phyloP scores from a whole-genome alignment of 495 filamentous ascomycete genomes.

The Cudoniella acicularis region DNA sequence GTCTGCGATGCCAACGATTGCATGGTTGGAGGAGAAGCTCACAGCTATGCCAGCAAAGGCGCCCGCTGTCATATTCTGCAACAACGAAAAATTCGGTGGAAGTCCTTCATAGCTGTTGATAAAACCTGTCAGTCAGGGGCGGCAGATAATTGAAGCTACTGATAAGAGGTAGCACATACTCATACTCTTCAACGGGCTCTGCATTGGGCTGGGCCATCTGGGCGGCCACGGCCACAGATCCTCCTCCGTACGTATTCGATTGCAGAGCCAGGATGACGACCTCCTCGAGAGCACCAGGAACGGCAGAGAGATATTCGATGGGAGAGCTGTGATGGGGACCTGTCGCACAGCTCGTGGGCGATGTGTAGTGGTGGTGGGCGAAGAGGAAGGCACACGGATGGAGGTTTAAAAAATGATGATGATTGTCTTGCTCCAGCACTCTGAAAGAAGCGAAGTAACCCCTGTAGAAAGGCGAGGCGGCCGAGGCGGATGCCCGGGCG shows the following conservation, averaged over 20 bases:
- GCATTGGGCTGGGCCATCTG: constrained; percentile 56
- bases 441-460: no score
- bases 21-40: constrained; percentile 30
- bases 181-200: constrained; percentile 54
- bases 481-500: not conserved
- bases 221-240: constrained; percentile 49
- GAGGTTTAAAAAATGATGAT: not conserved
- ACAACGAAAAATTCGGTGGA: constrained; percentile 55
- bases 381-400: not conserved
- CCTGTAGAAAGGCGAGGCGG: not conserved
- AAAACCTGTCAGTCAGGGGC: constrained; percentile 19
- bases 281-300: constrained; percentile 9
- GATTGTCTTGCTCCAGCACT: not conserved
- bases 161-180: constrained; percentile 36
- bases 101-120: constrained; percentile 52
- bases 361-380: not conserved
- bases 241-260: constrained; percentile 43
- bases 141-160: not conserved
- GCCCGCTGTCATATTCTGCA: constrained; percentile 84
- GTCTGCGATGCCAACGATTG: not conserved
- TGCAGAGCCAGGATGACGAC: constrained; percentile 54
- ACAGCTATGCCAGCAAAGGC: constrained; percentile 98
- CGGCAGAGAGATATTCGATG: not conserved
- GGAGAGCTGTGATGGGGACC: not conserved
- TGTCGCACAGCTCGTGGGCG: not conserved